phyloP scores from a whole-genome alignment of 2,329 filamentous ascomycete genomes.

The Penicillium rolfsii region DNA sequence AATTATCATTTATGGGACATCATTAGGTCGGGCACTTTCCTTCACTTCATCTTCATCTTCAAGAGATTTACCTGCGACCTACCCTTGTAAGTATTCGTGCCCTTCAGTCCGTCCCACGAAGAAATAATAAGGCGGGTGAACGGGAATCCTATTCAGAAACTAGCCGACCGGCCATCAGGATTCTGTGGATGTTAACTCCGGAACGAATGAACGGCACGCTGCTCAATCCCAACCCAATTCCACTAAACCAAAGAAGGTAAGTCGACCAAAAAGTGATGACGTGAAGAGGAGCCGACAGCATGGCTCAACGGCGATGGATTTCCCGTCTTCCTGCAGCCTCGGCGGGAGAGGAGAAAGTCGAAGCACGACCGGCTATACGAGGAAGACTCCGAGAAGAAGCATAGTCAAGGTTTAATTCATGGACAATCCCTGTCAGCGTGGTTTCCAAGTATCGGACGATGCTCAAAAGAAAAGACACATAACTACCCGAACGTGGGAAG shows the following conservation, averaged over 20 bases:
- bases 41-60: not conserved
- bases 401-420: not conserved
- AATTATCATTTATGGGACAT: not conserved
- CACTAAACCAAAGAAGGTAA: not conserved
- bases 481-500: not conserved
- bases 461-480: not conserved
- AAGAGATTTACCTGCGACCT: not conserved
- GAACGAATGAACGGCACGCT: not conserved
- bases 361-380: not conserved
- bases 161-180: slow-evolving; percentile 6
- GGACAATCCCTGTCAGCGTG: not conserved
- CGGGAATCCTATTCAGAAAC: not conserved
- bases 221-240: not conserved
- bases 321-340: not conserved
- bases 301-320: slow-evolving; percentile 3
- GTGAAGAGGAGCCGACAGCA: not conserved
- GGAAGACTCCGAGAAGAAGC: not conserved
- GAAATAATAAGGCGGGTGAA: not conserved
- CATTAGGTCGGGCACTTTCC: no score
- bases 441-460: not conserved
- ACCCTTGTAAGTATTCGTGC: not conserved
- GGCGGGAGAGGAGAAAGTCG: not conserved
- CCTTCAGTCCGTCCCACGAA: not conserved
- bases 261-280: slow-evolving; percentile 4
- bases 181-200: slow-evolving; percentile 11